Evolutionary conservation across 2,329 filamentous ascomycete genomes (phyloP), one percentile per base, ranked within the genome.

Genomic region (Drechslerella stenobrocha): DNA sequence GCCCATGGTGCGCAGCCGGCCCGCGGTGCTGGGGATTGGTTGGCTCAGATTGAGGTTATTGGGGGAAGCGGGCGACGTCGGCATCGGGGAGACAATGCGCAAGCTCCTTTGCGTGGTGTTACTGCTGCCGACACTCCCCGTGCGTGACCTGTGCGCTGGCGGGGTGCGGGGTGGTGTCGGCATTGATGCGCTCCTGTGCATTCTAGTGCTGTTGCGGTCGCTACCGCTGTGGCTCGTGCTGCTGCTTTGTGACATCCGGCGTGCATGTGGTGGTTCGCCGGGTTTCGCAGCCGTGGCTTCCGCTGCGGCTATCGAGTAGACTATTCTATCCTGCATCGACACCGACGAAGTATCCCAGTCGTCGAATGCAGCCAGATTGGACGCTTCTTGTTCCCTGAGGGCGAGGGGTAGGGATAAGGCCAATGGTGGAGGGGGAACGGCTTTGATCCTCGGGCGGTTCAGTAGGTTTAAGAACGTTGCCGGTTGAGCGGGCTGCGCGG

Each of bases 291-390:
- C 55, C 13, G 47, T 44, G 13, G 63, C 63, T 34, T 67, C 53
- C 9, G 63, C 63, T 4, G 63, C 63, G 1, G 63, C 63, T 9
- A 67, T 53, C 1, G 63, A 60, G 23, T 67, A 67, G 5, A 37
- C 34, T 55, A 67, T 67, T 28, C 63, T 59, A 9, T 67, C 63
- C 18, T 58, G 55, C 35, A 67, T 48, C 2, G 63, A 52, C 3
- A 67, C n/a, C 20, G 40, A 50, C 13, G 63, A 67, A 20, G 50
- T 67, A 52, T 67, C 63, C 63, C 63, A 67, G 18, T 67, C 63
- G n/a, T 67, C 63, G 28, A 67, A 67, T 2, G 40, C 63, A 24
- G 55, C 45, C 11, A 67, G 56, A 8, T 58, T 58, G 9, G 63
- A 67, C 2, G 55, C 63, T 52, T 67, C 63, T 18, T 59, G 55